These are phyloP conservation scores for Rhododendron kiyosumense DNA, from an alignment of 148 eudicot genomes.

Conservation along the genomic window DNA sequence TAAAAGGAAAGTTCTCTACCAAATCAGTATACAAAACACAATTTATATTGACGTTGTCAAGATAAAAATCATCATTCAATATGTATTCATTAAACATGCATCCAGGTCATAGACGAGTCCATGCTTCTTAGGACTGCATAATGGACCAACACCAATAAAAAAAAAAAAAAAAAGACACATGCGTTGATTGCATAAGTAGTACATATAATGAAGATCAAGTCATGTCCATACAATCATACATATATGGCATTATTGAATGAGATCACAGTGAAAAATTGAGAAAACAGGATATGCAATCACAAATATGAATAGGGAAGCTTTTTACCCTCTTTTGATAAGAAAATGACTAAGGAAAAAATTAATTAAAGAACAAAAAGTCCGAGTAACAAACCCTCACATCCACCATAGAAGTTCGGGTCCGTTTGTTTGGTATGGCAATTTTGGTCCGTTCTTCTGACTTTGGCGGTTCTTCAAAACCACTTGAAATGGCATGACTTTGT, in stretches of 20 bases:
- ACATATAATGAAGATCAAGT: neutral
- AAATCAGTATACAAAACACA: neutral
- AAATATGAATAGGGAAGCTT: neutral
- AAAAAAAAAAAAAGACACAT: neutral
- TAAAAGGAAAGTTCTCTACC: neutral
- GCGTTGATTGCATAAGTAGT: neutral
- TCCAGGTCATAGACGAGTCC: neutral
- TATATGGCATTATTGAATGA: neutral
- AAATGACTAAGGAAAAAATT: neutral
- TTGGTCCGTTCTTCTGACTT: constrained; percentile 48
- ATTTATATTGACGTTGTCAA: neutral
- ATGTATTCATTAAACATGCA: neutral
- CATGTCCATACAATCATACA: neutral
- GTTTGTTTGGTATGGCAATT: constrained; percentile 45
- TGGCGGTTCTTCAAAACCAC: constrained; percentile 47
- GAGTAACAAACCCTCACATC: constrained; percentile 52
- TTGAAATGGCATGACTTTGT: constrained; percentile 27
- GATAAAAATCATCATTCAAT: neutral
- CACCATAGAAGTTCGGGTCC: constrained; percentile 56
- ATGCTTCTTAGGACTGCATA: neutral
- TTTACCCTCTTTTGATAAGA: neutral
- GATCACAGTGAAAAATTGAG: neutral
- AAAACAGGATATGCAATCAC: neutral
- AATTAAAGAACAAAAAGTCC: neutral
- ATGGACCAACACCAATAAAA: neutral